Base-by-base conservation (phyloP, 2,329 filamentous ascomycete genomes). In the Epichloe brachyelytri region DNA sequence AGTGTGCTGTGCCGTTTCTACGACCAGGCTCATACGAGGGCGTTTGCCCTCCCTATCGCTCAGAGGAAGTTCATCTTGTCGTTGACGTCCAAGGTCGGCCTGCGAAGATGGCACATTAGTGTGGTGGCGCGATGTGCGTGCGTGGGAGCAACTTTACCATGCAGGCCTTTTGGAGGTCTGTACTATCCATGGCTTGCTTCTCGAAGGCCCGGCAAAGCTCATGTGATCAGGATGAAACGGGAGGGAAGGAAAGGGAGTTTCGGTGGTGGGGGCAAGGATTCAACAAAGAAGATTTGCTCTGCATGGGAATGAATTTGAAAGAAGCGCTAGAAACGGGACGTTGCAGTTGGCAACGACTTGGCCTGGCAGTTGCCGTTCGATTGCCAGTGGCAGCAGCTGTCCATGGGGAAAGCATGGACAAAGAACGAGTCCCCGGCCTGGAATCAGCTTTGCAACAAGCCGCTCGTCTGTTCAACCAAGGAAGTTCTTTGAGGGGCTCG, bases 31-130 rank as follows among this genome's bases (percentile, higher is more conserved):
- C 37, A 34, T 53, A 61, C 0, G 57, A 57, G 1, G 55, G 1
- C 56, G 49, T 22, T 55, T 52, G 3, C 30, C 26, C 33, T 59
- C 50, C 5, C 11, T 43, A 8, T 43, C 39, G 43, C 57, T 58
- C 2, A 60, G 43, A 3, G 56, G 55, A 8, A 61, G 54, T n/a
- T 60, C 54, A 10, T 60, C 58, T 30, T 57, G 57, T 12, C 59
- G 50, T 15, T 45, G 40, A 19, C 59, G 57, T 8, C 59, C 54
- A 10, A 61, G 54, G 19, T 61, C 59, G 33, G 54, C 57, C 59
- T 61, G n/a, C 8, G n/a, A 37, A 14, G n/a, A 43, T 12, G 22
- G 34, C 11, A 2, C n/a, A 14, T 49, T 15, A 49, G 47, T 37
- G 14, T 20, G 26, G 8, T 8, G 3, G 17, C 17, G 33, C 19